Evolutionary conservation across 1,284 basidiomycete species (phyloP).

Genomic region (Xerocomus nothofagi): DNA sequence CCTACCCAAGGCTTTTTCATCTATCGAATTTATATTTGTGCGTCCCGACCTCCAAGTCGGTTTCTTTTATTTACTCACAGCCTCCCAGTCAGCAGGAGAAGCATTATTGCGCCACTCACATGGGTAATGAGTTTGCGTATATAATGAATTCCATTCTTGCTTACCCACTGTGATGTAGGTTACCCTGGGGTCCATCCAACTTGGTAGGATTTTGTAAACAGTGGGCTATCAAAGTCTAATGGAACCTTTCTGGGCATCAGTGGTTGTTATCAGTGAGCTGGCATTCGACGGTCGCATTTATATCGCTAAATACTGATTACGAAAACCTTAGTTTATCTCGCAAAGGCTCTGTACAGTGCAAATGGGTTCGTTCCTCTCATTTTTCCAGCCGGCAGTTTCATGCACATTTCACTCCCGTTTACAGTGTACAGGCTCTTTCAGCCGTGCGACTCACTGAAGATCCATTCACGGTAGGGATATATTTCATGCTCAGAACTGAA

Average conservation of each 20-base stretch:
- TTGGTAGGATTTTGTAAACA: constrained; percentile 12
- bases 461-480: neutral
- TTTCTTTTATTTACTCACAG: neutral
- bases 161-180: constrained; percentile 3
- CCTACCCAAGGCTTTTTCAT: constrained; percentile 18
- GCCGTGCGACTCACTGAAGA: too few relatives aligned
- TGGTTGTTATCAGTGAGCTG: neutral
- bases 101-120: neutral
- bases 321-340: neutral
- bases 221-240: neutral
- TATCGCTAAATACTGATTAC: neutral
- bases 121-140: constrained; percentile 5
- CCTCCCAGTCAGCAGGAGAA: constrained; percentile 12
- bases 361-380: constrained; percentile 4
- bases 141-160: neutral
- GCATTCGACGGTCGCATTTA: neutral
- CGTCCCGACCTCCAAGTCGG: neutral
- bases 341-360: neutral
- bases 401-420: neutral
- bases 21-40: constrained; percentile 16
- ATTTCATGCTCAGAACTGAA: too few relatives aligned
- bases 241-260: neutral
- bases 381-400: neutral
- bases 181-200: neutral
- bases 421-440: constrained; percentile 1